Conservation (phyloP, 2,329 filamentous ascomycete genomes). For the Aspergillus aculeatus region DNA sequence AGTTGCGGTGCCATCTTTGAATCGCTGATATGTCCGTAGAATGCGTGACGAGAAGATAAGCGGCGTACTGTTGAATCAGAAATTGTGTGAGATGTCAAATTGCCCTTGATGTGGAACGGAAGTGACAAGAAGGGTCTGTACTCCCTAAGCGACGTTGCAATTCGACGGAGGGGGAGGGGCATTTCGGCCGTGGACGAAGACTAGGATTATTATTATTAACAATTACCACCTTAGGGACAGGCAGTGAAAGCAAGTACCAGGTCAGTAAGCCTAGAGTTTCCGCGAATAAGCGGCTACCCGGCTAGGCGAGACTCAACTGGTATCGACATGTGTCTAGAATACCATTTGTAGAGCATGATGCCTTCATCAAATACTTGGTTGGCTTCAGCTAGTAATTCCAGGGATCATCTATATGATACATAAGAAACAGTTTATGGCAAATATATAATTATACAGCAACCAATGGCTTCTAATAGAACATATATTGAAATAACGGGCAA, state of each 20-base stretch:
- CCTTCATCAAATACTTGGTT: neutral
- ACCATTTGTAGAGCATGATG: neutral
- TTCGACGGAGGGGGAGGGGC: slow-evolving; percentile 36
- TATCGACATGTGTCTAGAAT: neutral
- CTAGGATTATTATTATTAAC: slow-evolving; percentile 1
- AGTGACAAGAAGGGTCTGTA: slow-evolving; percentile 12
- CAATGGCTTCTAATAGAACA: neutral
- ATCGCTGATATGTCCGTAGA: slow-evolving; percentile 48
- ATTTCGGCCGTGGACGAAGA: slow-evolving; percentile 23
- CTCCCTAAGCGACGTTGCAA: slow-evolving; percentile 26
- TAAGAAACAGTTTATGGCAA: neutral
- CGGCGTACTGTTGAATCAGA: slow-evolving; percentile 10
- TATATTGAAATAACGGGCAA: neutral
- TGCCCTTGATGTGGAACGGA: slow-evolving; percentile 5
- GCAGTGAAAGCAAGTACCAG: neutral
- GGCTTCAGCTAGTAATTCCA: neutral
- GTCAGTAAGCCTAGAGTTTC: neutral
- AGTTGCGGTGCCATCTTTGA: slow-evolving; percentile 84
- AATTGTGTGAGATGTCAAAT: slow-evolving; percentile 5
- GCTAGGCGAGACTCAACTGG: neutral
- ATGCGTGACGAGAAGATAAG: slow-evolving; percentile 33
- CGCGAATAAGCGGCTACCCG: neutral
- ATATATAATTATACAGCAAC: neutral
- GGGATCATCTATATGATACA: neutral
- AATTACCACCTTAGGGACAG: neutral